phyloP scores from a whole-genome alignment of 768 basidiomycete species.

The Russula lepida region DNA sequence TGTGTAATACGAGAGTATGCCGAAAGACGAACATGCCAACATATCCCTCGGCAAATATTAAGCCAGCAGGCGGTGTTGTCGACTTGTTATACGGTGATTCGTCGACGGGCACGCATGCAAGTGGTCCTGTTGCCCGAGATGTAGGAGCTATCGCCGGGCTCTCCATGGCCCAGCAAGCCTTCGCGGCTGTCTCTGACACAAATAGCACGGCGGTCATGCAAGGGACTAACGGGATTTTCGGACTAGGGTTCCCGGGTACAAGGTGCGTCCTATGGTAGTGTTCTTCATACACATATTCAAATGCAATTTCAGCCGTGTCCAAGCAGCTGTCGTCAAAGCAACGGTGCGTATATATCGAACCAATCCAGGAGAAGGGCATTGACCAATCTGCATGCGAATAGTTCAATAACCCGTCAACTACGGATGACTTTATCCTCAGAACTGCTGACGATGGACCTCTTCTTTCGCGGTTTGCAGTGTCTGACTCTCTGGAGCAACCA shows the following conservation, averaged over 20 bases:
- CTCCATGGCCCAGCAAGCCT: slow-evolving; percentile 41
- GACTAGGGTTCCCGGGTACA: slow-evolving; percentile 55
- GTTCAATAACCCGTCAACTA: slow-evolving; percentile 13
- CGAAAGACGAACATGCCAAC: slow-evolving; percentile 7
- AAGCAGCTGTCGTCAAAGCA: slow-evolving; percentile 5
- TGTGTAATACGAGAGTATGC: slow-evolving; percentile 12
- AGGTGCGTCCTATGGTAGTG: slow-evolving; percentile 8
- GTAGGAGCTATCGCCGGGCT: slow-evolving; percentile 47
- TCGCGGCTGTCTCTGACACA: slow-evolving; percentile 61
- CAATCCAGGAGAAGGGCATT: neutral
- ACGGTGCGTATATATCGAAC: neutral
- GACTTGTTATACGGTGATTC: slow-evolving; percentile 63
- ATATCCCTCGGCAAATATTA: slow-evolving; percentile 10
- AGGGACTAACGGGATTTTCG: slow-evolving; percentile 59
- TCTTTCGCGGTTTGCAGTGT: slow-evolving; percentile 27
- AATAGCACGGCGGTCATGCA: slow-evolving; percentile 52
- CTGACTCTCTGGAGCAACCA: slow-evolving; percentile 37
- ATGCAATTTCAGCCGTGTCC: slow-evolving; percentile 2
- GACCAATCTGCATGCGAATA: neutral
- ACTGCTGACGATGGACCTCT: slow-evolving; percentile 27
- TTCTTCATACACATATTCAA: neutral
- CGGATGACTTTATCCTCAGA: slow-evolving; percentile 11
- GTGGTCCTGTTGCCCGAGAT: slow-evolving; percentile 57
- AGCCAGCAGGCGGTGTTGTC: slow-evolving; percentile 33
- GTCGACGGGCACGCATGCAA: slow-evolving; percentile 55